phyloP scores from a whole-genome alignment of 306 rosid species.

The Oemleria cerasiformis region DNA sequence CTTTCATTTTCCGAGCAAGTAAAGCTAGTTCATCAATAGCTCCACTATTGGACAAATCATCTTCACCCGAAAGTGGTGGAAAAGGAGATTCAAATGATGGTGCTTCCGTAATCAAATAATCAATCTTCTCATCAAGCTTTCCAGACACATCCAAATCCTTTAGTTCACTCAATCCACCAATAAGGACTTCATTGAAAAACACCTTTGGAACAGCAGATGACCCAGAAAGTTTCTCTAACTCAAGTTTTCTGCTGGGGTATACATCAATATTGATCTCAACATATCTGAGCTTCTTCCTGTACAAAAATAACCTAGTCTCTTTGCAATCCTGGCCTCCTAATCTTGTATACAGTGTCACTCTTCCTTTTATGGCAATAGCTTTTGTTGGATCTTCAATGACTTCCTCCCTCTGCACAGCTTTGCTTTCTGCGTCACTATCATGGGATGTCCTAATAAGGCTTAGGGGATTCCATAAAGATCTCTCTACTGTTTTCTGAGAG shows the following conservation, averaged over 20 bases:
- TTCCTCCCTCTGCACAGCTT: slow-evolving; percentile 39
- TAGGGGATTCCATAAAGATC: slow-evolving; percentile 68
- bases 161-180: slow-evolving; percentile 78
- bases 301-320: slow-evolving; percentile 62
- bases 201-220: slow-evolving; percentile 75
- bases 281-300: slow-evolving; percentile 58
- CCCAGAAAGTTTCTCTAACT: slow-evolving; percentile 72
- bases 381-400: slow-evolving; percentile 25
- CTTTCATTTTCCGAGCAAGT: slow-evolving; percentile 78
- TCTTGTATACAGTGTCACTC: slow-evolving; percentile 70
- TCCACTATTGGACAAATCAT: slow-evolving; percentile 60
- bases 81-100: slow-evolving; percentile 65
- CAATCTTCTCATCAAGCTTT: slow-evolving; percentile 73
- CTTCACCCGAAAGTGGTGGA: slow-evolving; percentile 92
- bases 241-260: slow-evolving; percentile 70
- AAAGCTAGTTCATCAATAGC: slow-evolving; percentile 72
- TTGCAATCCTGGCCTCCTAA: slow-evolving; percentile 73
- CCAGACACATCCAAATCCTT: slow-evolving; percentile 63
- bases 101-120: slow-evolving; percentile 59
- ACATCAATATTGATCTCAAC: slow-evolving; percentile 79
- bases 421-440: slow-evolving; percentile 41
- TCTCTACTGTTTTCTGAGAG: slow-evolving; percentile 55
- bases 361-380: slow-evolving; percentile 59
- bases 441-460: slow-evolving; percentile 52
- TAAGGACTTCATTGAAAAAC: slow-evolving; percentile 68